Percentiles rank a stretch among this genome's conserved stretches.
Conservation (phyloP, 2,329 filamentous ascomycete species). For the Colletotrichum horii region DNA sequence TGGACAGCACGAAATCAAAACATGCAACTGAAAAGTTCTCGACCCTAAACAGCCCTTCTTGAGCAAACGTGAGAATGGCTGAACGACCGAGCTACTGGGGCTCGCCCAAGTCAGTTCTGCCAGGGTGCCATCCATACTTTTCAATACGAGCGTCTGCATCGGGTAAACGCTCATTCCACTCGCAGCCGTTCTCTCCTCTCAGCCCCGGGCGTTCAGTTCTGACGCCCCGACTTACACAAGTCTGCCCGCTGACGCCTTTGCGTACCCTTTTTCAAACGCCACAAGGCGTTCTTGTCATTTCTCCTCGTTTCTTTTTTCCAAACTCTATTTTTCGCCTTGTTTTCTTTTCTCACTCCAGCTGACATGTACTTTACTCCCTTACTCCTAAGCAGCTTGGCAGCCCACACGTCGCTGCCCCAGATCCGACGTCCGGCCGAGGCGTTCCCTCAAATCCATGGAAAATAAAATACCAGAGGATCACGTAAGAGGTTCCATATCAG, state of each 20-base stretch:
- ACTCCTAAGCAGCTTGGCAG: background rate
- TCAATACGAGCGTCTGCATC: background rate
- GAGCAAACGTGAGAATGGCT: background rate
- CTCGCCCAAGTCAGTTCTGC: background rate
- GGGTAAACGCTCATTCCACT: background rate
- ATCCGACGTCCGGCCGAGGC: background rate
- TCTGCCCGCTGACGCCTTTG: background rate
- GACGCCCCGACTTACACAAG: background rate
- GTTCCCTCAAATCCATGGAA: background rate
- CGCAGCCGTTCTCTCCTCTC: background rate
- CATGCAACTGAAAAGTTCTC: background rate
- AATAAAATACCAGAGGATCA: background rate
- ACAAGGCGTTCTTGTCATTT: background rate
- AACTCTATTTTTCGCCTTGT: background rate
- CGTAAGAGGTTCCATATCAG: background rate
- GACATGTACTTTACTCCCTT: background rate
- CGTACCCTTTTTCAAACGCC: background rate
- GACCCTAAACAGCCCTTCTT: background rate
- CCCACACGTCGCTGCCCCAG: background rate
- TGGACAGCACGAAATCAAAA: background rate
- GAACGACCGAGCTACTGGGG: background rate
- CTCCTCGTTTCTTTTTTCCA: background rate
- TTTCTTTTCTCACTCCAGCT: background rate
- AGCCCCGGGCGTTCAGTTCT: background rate
- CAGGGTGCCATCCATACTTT: background rate